Evolutionary conservation across 2,329 filamentous ascomycete genomes (phyloP).

Genomic region (Ceratocystis smalleyi): DNA sequence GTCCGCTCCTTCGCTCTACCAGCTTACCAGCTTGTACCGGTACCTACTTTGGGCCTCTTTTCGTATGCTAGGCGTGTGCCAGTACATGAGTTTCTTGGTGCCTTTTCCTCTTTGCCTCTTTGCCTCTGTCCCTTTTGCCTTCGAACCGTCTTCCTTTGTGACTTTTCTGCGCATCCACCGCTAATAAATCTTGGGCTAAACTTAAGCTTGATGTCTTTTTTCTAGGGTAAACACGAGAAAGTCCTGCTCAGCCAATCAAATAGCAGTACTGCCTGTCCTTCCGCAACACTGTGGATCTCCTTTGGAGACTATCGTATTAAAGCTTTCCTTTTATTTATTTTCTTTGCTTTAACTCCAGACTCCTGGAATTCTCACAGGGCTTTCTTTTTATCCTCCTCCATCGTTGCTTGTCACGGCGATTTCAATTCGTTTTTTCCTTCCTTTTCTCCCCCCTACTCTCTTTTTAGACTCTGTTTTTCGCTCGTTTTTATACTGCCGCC

Average conservation of each 20-base stretch:
- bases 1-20: neutral
- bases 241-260: neutral
- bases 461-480: neutral
- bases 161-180: neutral
- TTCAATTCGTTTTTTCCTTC: neutral
- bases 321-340: neutral
- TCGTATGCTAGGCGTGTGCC: neutral
- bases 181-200: neutral
- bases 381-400: neutral
- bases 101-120: neutral
- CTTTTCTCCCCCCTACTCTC: neutral
- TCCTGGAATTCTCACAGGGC: neutral
- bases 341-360: neutral
- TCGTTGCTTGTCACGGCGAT: neutral
- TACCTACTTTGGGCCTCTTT: neutral
- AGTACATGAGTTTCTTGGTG: neutral
- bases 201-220: conserved; percentile 6
- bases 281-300: neutral
- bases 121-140: neutral
- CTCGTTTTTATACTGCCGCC: neutral
- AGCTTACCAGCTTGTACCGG: neutral
- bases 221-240: conserved; percentile 12
- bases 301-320: neutral
- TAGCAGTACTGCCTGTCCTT: neutral
- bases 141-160: neutral